A percentile compares a stretch with the other conserved stretches of the same genome.
phyloP scores from a whole-genome alignment of 768 basidiomycete genomes.

The Coprinopsis marcescibilis region DNA sequence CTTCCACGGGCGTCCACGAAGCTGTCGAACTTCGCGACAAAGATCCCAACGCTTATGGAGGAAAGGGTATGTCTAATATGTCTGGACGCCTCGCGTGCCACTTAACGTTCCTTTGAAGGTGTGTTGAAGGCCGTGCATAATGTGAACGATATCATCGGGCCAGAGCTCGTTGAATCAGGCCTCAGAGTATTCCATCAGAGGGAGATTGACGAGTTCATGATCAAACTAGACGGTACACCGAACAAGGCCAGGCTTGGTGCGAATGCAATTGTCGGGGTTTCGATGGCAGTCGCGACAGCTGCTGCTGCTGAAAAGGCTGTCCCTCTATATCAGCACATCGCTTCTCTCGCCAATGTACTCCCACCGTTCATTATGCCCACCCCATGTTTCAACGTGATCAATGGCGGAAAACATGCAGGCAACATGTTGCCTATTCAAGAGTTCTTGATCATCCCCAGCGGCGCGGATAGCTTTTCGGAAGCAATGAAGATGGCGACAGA shows the following conservation, averaged over 20 bases:
- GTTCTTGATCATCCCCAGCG: slow-evolving; percentile 98
- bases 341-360: slow-evolving; percentile 92
- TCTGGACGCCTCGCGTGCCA: slow-evolving; percentile 14
- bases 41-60: slow-evolving; percentile 88
- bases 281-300: slow-evolving; percentile 91
- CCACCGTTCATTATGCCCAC: slow-evolving; percentile 87
- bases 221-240: slow-evolving; percentile 93
- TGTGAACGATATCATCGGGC: slow-evolving; percentile 88
- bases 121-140: slow-evolving; percentile 91
- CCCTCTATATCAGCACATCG: slow-evolving; percentile 94
- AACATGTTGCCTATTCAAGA: slow-evolving; percentile 99
- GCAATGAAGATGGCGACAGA: slow-evolving; percentile 99
- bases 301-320: slow-evolving; percentile 92
- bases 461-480: slow-evolving; percentile 87
- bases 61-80: slow-evolving; percentile 69
- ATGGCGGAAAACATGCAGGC: slow-evolving; percentile 98
- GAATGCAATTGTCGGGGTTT: slow-evolving; percentile 98
- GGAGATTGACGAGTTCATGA: slow-evolving; percentile 95
- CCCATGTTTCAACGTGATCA: slow-evolving; percentile 99
- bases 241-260: slow-evolving; percentile 99
- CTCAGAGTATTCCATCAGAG: slow-evolving; percentile 87
- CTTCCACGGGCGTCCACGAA: slow-evolving; percentile 97
- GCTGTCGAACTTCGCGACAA: slow-evolving; percentile 98
- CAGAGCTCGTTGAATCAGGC: slow-evolving; percentile 78
- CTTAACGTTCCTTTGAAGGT: slow-evolving; percentile 59